phyloP scores from a whole-genome alignment of 2,329 filamentous ascomycete genomes.

The Parafenestella ontariensis region DNA sequence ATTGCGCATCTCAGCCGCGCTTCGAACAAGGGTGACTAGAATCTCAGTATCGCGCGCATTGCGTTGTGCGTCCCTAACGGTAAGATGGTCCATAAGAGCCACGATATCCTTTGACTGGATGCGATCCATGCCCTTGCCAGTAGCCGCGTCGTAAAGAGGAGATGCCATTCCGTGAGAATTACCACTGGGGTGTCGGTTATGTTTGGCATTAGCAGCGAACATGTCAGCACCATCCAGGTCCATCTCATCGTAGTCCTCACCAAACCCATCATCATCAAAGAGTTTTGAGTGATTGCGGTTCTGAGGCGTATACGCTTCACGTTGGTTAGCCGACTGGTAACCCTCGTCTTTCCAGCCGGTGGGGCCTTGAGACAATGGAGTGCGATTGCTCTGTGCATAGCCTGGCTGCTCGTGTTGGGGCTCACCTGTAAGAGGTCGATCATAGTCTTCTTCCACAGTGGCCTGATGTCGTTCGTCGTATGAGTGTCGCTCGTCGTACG shows the following conservation, averaged over 20 bases:
- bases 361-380: constrained; percentile 54
- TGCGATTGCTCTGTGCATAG: constrained; percentile 41
- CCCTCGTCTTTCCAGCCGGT: constrained; percentile 77
- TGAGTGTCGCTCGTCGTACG: constrained; percentile 35
- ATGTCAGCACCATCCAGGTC: constrained; percentile 55
- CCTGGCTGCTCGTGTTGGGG: constrained; percentile 42
- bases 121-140: constrained; percentile 83
- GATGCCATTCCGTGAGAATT: constrained; percentile 92
- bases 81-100: constrained; percentile 97
- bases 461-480: constrained; percentile 44
- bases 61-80: constrained; percentile 93
- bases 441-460: constrained; percentile 48
- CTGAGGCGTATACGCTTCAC: constrained; percentile 57
- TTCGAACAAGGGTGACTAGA: constrained; percentile 88
- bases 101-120: constrained; percentile 98
- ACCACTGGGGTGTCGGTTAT: constrained; percentile 77
- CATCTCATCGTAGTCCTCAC: constrained; percentile 57
- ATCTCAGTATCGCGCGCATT: constrained; percentile 98
- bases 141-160: constrained; percentile 88
- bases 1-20: constrained; percentile 94
- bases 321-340: constrained; percentile 80
- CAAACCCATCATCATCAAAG: constrained; percentile 63
- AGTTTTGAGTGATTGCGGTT: constrained; percentile 56
- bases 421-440: constrained; percentile 42
- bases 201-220: constrained; percentile 52